Evolutionary conservation across 805 yeast species (phyloP).

Genomic region (Saccharomycopsis synnaedendra): DNA sequence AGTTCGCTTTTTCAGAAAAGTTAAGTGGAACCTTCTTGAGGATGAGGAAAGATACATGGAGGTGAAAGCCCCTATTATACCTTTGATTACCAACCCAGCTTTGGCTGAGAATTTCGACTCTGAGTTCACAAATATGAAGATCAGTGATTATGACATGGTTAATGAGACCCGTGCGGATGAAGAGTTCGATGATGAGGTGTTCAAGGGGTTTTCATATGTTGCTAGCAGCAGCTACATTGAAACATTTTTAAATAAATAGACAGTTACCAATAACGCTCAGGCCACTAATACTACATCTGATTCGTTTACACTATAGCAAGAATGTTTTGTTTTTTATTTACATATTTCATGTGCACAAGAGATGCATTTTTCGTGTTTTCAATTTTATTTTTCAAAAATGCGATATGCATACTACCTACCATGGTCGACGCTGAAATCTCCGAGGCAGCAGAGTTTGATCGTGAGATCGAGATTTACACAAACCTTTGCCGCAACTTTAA

Average conservation of each 20-base stretch:
- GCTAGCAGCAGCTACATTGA: conserved; percentile 27
- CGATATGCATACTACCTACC: too few species aligned
- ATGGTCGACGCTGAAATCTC: not conserved
- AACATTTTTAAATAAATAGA: conserved; percentile 4
- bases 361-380: not conserved
- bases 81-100: conserved; percentile 69
- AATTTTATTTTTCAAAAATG: not conserved
- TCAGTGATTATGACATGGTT: conserved; percentile 25
- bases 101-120: conserved; percentile 77
- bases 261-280: not conserved
- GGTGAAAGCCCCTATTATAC: conserved; percentile 67
- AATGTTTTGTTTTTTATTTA: too few species aligned
- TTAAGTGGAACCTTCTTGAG: conserved; percentile 56
- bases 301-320: too few species aligned
- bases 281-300: too few species aligned
- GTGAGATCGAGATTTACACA: conserved; percentile 1
- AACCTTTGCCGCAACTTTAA: not conserved
- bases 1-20: conserved; percentile 67
- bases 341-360: not conserved
- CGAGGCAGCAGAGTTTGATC: conserved; percentile 3
- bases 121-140: conserved; percentile 64
- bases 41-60: conserved; percentile 31
- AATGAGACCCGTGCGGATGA: conserved; percentile 2
- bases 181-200: conserved; percentile 16
- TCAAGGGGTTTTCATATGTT: conserved; percentile 28